Conservation (phyloP, 2,329 filamentous ascomycete genomes). For the Ceratocystis huliohia region DNA sequence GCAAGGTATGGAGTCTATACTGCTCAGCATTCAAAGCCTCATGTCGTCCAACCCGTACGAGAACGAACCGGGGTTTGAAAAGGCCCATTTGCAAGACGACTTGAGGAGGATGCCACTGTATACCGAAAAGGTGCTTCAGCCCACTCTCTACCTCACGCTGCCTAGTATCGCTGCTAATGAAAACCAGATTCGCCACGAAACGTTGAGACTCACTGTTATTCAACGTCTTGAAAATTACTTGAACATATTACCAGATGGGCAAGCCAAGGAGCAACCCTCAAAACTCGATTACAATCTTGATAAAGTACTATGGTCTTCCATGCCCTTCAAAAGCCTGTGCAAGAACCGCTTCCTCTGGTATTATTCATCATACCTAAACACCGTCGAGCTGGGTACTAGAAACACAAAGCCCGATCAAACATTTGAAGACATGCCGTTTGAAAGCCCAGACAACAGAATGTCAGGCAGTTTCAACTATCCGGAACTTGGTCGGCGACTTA, state of each 20-base stretch:
- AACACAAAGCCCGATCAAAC: constrained; percentile 49
- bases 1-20: constrained; percentile 83
- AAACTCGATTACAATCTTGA: constrained; percentile 38
- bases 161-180: constrained; percentile 18
- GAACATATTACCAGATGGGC: constrained; percentile 44
- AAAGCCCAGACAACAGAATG: constrained; percentile 65
- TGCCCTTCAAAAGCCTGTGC: constrained; percentile 80
- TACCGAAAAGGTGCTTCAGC: constrained; percentile 52
- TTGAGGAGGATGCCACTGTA: constrained; percentile 64
- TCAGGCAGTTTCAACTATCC: constrained; percentile 73
- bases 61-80: constrained; percentile 89
- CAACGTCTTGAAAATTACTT: constrained; percentile 72
- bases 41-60: constrained; percentile 92
- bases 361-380: constrained; percentile 69
- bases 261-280: constrained; percentile 25
- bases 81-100: constrained; percentile 53
- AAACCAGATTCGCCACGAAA: constrained; percentile 74
- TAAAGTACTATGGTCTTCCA: constrained; percentile 49
- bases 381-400: constrained; percentile 51
- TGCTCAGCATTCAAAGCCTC: constrained; percentile 90
- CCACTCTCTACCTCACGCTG: too few relatives aligned
- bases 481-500: constrained; percentile 56
- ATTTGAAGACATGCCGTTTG: constrained; percentile 83
- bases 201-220: constrained; percentile 72
- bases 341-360: constrained; percentile 95